These are phyloP conservation scores for Entomortierella chlamydospora DNA, from an alignment of 192 early-diverging fungal species.

Conservation along the genomic window DNA sequence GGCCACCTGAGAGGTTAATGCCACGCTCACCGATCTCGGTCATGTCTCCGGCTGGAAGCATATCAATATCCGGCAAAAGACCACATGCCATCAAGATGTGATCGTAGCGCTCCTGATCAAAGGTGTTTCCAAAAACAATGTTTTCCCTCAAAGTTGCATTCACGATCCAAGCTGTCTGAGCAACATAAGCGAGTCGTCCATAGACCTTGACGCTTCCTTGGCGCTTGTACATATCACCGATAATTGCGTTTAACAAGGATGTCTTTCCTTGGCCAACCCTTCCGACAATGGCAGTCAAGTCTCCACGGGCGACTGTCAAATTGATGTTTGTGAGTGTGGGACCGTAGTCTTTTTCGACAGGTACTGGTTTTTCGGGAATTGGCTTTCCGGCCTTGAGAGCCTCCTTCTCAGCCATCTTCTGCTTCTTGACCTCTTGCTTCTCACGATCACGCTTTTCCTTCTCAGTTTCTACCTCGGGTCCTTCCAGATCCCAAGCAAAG, in stretches of 20 bases:
- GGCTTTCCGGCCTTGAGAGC: constrained; percentile 27
- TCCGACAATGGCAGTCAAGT: constrained; percentile 50
- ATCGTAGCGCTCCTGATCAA: constrained; percentile 79
- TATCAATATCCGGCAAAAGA: constrained; percentile 83
- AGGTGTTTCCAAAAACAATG: constrained; percentile 86
- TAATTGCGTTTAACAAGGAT: constrained; percentile 60
- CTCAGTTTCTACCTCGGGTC: constrained; percentile 20
- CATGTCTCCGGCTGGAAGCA: constrained; percentile 86
- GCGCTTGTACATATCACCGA: constrained; percentile 89
- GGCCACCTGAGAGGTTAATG: constrained; percentile 91
- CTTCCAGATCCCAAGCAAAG: constrained; percentile 43
- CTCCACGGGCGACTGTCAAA: constrained; percentile 26
- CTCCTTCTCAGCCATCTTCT: constrained; percentile 24
- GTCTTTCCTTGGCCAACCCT: constrained; percentile 64
- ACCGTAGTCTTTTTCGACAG: constrained; percentile 25
- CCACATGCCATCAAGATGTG: constrained; percentile 80
- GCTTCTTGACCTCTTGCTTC: constrained; percentile 25
- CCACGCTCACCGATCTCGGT: constrained; percentile 95
- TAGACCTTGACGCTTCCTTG: constrained; percentile 72
- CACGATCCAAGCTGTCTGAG: constrained; percentile 86
- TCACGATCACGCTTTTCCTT: constrained; percentile 14
- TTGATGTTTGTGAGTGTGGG: constrained; percentile 43
- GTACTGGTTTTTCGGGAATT: constrained; percentile 3
- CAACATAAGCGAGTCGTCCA: constrained; percentile 72
- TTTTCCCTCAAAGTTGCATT: constrained; percentile 93